A percentile compares a stretch with the other conserved stretches of the same genome.
These are phyloP conservation scores for Rhinocladiella mackenziei DNA, from an alignment of 2,329 filamentous ascomycete genomes.

Conservation along the genomic window DNA sequence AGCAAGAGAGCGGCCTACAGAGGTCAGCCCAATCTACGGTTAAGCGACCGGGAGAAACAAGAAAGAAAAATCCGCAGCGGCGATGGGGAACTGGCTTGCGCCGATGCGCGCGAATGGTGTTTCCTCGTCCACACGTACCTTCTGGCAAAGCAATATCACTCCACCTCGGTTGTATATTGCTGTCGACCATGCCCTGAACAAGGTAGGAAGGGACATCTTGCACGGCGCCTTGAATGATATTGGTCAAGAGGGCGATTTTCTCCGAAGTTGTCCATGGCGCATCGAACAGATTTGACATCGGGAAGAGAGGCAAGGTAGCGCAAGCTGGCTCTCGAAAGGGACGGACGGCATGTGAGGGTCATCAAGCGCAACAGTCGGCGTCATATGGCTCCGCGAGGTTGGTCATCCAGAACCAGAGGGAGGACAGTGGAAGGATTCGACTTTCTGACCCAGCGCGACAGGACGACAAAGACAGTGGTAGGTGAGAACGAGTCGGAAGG, in stretches of 20 bases:
- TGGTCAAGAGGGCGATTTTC: slow-evolving; percentile 29
- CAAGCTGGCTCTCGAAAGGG: slow-evolving; percentile 12
- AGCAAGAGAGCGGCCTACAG: slow-evolving; percentile 27
- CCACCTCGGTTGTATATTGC: slow-evolving; percentile 26
- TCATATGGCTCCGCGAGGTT: slow-evolving; percentile 17
- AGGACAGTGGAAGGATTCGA: neutral
- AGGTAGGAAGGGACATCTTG: slow-evolving; percentile 26
- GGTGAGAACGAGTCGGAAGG: slow-evolving; percentile 5
- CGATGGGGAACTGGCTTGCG: neutral
- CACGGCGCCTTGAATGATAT: slow-evolving; percentile 25
- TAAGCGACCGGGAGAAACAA: neutral
- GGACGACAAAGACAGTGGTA: slow-evolving; percentile 15
- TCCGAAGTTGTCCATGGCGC: slow-evolving; percentile 23
- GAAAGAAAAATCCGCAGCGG: neutral
- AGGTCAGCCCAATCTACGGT: slow-evolving; percentile 9
- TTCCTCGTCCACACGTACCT: slow-evolving; percentile 20
- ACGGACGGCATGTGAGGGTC: slow-evolving; percentile 25
- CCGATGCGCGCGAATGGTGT: slow-evolving; percentile 2
- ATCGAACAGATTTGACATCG: slow-evolving; percentile 27
- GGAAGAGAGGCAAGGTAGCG: slow-evolving; percentile 14
- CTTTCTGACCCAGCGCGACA: neutral
- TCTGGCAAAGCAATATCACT: slow-evolving; percentile 27
- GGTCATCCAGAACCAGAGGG: slow-evolving; percentile 9
- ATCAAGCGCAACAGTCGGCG: slow-evolving; percentile 17
- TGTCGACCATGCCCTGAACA: slow-evolving; percentile 20